Evolutionary conservation across 2,329 filamentous ascomycete species (phyloP).

Genomic region (Sporothrix globosa): DNA sequence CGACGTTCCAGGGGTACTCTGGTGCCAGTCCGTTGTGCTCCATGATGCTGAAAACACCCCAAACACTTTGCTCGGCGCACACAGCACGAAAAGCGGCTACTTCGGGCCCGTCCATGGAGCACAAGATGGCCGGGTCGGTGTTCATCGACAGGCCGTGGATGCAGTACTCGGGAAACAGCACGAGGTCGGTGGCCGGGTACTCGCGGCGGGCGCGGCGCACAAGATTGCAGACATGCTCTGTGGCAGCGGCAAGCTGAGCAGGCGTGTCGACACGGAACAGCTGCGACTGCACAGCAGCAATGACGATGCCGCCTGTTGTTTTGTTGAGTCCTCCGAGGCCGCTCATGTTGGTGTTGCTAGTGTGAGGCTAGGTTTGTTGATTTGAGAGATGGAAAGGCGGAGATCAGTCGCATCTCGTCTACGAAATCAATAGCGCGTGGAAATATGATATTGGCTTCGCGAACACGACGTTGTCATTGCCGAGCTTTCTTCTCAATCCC

Average conservation of each 20-base stretch:
- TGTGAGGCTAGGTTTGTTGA: neutral
- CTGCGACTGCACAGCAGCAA: constrained; percentile 30
- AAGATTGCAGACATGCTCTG: constrained; percentile 23
- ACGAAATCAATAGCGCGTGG: neutral
- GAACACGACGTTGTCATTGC: neutral
- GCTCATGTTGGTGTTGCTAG: constrained; percentile 22
- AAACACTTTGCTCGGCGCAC: constrained; percentile 26
- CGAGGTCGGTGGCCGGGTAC: constrained; percentile 28
- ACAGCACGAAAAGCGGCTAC: constrained; percentile 28
- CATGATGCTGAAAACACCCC: constrained; percentile 32
- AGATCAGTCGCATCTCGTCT: neutral
- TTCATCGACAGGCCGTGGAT: constrained; percentile 30
- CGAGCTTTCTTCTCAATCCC: neutral
- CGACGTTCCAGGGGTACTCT: constrained; percentile 25
- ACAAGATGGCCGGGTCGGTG: constrained; percentile 24
- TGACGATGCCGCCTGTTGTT: constrained; percentile 28
- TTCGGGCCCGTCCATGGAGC: constrained; percentile 29
- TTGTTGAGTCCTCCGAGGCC: constrained; percentile 31
- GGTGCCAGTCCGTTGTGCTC: constrained; percentile 2
- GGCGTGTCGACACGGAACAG: constrained; percentile 30
- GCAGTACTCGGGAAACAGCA: constrained; percentile 31
- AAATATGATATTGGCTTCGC: neutral
- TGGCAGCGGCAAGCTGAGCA: constrained; percentile 9
- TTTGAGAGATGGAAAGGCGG: too few relatives aligned
- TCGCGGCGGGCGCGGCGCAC: constrained; percentile 28